Evolutionary conservation across 208 protist genomes (phyloP).

Genomic region (Leishmania amazonensis): DNA sequence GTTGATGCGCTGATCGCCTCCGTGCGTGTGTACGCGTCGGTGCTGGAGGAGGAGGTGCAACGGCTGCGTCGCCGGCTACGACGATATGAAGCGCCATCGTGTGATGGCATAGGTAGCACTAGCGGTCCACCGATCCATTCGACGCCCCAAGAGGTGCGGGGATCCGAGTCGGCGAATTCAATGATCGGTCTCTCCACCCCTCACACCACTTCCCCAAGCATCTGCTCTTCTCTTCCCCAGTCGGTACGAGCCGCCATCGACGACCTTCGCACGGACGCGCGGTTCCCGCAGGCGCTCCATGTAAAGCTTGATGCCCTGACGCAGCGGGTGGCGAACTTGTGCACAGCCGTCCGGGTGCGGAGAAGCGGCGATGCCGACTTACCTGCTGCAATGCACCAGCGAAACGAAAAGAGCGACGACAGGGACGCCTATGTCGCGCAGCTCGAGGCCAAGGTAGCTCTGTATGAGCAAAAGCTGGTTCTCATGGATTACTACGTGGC

Average conservation of each 20-base stretch:
- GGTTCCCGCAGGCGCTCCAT: constrained; percentile 7
- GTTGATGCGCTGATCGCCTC: not conserved
- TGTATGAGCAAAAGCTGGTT: constrained; percentile 40
- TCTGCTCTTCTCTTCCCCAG: not conserved
- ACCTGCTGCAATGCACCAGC: not conserved
- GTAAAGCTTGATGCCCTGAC: not conserved
- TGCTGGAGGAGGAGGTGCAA: constrained; percentile 11
- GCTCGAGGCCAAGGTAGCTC: constrained; percentile 27
- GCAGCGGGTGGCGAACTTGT: not conserved
- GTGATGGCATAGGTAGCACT: not conserved
- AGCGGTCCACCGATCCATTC: too few relatives aligned
- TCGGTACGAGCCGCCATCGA: not conserved
- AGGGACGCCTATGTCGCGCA: constrained; percentile 27
- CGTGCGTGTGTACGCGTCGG: constrained; percentile 1
- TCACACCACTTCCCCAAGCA: not conserved
- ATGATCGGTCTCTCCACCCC: not conserved
- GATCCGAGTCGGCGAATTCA: not conserved
- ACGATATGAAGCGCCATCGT: not conserved
- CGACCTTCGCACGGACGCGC: constrained; percentile 2
- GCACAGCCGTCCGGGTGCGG: not conserved
- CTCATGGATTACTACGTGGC: constrained; percentile 44
- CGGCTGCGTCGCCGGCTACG: constrained; percentile 4
- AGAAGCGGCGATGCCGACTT: not conserved
- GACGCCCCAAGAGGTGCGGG: not conserved
- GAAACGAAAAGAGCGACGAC: constrained; percentile 13